Evolutionary conservation across 495 filamentous ascomycete species (phyloP), one percentile per base, ranked within the genome.

Genomic region (Usnea hakonensis): DNA sequence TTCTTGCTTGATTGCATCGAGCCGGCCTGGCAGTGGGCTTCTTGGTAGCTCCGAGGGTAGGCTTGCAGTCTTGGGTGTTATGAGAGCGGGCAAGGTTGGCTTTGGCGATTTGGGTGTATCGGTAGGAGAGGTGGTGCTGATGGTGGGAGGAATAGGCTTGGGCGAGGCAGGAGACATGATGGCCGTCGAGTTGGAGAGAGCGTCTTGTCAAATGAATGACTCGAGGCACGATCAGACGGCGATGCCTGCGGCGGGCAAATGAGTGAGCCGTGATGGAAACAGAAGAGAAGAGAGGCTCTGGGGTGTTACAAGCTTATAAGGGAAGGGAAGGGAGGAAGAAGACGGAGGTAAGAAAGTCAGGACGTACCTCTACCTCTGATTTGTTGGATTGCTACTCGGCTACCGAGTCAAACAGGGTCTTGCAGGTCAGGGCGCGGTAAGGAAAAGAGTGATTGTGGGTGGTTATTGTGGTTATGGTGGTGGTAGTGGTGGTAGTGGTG

Each of bases 31-130:
- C 38, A 57, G 56, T 60, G 69, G 62, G 50, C 65, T 68, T 55
- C 61, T 62, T 48, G 81, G 81, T 21, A 93, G 78, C 72, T 93
- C 88, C 19, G 89, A 90, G 26, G 90, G 90, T 68, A 93, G 90
- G 60, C 86, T 87, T 57, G 83, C 81, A 55, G 85, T 88, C 69
- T 84, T 79, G 33, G 90, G 90, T 40, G 90, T 95, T 74, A 89
- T 82, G 66, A 91, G 81, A 66, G 90, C 81, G 69, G 83, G 79
- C 57, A 91, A 82, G 61, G 81, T 78, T 62, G 86, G 87, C 73
- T 89, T 90, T 64, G 73, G 58, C 37, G 56, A 67, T 60, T 69
- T 64, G 30, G 64, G 60, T 4, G 60, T 61, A 26, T 63, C 63
- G 61, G 56, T 69, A 26, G 62, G 59, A 26, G 58, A 37, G 30